These are phyloP conservation scores for Knoxia roxburghii DNA, from an alignment of 257 asterid genomes.

Conservation along the genomic window DNA sequence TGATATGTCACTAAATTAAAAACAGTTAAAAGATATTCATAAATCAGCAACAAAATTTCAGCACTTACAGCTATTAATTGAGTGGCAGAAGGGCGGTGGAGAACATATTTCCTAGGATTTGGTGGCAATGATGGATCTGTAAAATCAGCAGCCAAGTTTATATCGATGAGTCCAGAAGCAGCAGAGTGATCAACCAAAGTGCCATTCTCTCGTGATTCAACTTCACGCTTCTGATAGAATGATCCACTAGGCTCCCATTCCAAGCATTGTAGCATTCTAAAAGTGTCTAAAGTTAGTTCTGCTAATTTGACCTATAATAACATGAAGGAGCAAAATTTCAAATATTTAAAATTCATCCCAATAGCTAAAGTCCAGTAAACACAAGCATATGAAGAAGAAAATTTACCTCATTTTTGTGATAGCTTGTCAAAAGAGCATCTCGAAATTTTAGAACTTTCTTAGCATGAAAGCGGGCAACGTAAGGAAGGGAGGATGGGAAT, in stretches of 20 bases:
- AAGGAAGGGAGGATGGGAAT: conserved; percentile 69
- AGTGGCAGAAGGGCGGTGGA: conserved; percentile 79
- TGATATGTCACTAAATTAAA: not conserved
- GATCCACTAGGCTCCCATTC: conserved; percentile 98
- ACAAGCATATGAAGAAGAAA: not conserved
- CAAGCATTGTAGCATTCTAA: conserved; percentile 94
- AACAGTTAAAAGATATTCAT: not conserved
- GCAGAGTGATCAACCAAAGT: conserved; percentile 56
- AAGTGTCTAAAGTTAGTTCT: conserved; percentile 85
- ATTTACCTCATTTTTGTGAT: conserved; percentile 80
- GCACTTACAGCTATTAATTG: conserved; percentile 80
- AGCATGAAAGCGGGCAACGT: conserved; percentile 85
- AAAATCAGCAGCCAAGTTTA: conserved; percentile 79
- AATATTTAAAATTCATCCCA: not conserved
- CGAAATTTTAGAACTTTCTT: conserved; percentile 83
- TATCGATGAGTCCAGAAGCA: conserved; percentile 80
- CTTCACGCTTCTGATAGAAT: conserved; percentile 54
- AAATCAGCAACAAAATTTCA: not conserved
- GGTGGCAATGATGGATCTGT: conserved; percentile 92
- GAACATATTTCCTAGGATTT: conserved; percentile 84
- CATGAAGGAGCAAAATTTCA: no score
- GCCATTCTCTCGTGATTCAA: conserved; percentile 63
- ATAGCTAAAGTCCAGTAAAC: not conserved
- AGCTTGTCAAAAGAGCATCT: conserved; percentile 85
- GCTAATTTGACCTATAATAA: conserved; percentile 77